phyloP scores from a whole-genome alignment of 371 early-diverging fungal species.

The Mycotypha africana region DNA sequence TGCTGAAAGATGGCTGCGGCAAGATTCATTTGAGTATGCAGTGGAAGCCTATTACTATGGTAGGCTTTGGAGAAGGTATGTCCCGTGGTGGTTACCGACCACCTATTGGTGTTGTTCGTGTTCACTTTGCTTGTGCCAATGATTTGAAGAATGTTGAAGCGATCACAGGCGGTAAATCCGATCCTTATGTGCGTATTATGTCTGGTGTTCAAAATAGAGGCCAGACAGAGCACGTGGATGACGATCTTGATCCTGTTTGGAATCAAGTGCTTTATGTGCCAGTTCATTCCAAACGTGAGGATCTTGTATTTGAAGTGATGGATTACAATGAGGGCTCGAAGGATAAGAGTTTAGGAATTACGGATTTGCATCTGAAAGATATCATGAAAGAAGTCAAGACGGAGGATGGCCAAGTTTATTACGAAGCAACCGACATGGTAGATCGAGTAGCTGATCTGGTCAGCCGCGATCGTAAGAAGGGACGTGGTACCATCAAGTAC shows the following conservation, averaged over 20 bases:
- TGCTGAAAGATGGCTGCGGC: slow-evolving; percentile 39
- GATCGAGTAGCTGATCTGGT: slow-evolving; percentile 48
- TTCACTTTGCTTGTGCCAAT: slow-evolving; percentile 69
- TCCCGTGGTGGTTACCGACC: slow-evolving; percentile 40
- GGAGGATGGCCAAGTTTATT: slow-evolving; percentile 32
- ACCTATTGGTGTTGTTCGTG: slow-evolving; percentile 81
- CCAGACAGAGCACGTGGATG: slow-evolving; percentile 62
- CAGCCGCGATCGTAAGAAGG: slow-evolving; percentile 53
- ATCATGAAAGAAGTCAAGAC: slow-evolving; percentile 30
- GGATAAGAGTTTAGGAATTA: slow-evolving; percentile 67
- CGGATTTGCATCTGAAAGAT: slow-evolving; percentile 34
- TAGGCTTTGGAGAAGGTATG: slow-evolving; percentile 35
- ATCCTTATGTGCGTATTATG: slow-evolving; percentile 78
- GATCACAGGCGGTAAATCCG: slow-evolving; percentile 67
- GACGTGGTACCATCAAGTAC: slow-evolving; percentile 63
- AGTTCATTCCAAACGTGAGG: slow-evolving; percentile 65
- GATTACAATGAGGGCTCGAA: slow-evolving; percentile 70
- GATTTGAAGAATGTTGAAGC: slow-evolving; percentile 71
- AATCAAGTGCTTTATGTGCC: slow-evolving; percentile 68
- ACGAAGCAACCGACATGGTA: slow-evolving; percentile 25
- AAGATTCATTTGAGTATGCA: slow-evolving; percentile 44
- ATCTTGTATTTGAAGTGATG: slow-evolving; percentile 69
- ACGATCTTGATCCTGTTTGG: slow-evolving; percentile 83
- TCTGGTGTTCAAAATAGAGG: slow-evolving; percentile 55
- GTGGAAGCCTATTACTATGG: slow-evolving; percentile 59